Percentiles rank a stretch among this genome's conserved stretches.
Evolutionary conservation across 140 eudicot species (phyloP).

Genomic region (Stevia rebaudiana): DNA sequence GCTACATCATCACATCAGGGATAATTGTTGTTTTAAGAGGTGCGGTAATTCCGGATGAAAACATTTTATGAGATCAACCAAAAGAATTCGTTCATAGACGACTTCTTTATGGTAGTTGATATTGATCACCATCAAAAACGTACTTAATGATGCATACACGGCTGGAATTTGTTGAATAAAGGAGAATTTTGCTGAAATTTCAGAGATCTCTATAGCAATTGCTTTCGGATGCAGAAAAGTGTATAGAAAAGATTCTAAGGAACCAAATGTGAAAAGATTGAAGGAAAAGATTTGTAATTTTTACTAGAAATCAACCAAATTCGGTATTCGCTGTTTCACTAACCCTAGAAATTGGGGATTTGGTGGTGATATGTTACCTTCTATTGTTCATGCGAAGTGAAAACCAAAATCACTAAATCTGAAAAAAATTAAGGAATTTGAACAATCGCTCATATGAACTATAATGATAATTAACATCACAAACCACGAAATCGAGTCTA

Average conservation of each 20-base stretch:
- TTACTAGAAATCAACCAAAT: too few relatives aligned
- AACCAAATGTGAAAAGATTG: background rate
- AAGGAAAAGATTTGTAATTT: background rate
- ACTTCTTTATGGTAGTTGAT: constrained; percentile 6
- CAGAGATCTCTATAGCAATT: constrained; percentile 11
- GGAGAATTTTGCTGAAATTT: constrained; percentile 7
- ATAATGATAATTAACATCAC: background rate
- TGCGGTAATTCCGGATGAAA: constrained; percentile 68
- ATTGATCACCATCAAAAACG: background rate
- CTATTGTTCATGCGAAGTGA: background rate
- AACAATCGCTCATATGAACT: background rate
- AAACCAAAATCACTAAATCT: too few relatives aligned
- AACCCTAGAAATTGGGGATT: background rate
- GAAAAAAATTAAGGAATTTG: background rate
- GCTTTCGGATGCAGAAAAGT: background rate
- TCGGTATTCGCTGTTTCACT: background rate
- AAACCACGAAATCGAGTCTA: background rate
- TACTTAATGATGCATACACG: constrained; percentile 4
- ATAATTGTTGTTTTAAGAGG: constrained; percentile 57
- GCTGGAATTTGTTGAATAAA: constrained; percentile 5
- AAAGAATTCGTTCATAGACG: constrained; percentile 3
- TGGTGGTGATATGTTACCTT: background rate
- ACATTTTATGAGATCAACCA: constrained; percentile 41
- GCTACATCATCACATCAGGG: constrained; percentile 61
- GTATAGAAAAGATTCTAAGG: background rate